phyloP scores from a whole-genome alignment of 2,329 filamentous ascomycete genomes.

The Hypoxylon sp. region DNA sequence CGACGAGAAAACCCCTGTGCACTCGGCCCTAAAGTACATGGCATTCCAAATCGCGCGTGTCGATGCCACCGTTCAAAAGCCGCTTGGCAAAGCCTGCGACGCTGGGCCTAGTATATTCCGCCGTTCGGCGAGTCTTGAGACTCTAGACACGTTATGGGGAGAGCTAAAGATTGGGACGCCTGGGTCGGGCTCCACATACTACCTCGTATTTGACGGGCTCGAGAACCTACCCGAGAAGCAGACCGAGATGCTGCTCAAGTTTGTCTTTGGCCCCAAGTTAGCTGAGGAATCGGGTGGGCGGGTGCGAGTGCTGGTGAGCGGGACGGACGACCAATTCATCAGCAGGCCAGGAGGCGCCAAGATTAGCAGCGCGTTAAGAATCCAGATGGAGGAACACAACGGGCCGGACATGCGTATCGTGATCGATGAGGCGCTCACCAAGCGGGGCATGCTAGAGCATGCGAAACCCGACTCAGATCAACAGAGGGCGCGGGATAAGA shows the following conservation, averaged over 20 bases:
- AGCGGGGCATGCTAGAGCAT: conserved; percentile 38
- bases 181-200: conserved; percentile 42
- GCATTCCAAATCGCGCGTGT: conserved; percentile 51
- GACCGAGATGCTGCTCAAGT: conserved; percentile 35
- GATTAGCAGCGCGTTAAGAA: conserved; percentile 17
- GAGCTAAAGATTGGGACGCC: conserved; percentile 44
- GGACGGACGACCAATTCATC: conserved; percentile 33
- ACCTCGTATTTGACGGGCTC: conserved; percentile 49
- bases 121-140: conserved; percentile 24
- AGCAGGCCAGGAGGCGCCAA: background rate
- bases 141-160: conserved; percentile 39
- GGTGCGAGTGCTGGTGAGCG: conserved; percentile 46
- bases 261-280: conserved; percentile 33
- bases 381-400: conserved; percentile 44
- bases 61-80: conserved; percentile 44
- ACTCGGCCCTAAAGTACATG: conserved; percentile 49
- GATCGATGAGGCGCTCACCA: conserved; percentile 42
- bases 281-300: conserved; percentile 27
- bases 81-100: conserved; percentile 46
- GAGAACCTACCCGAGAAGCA: conserved; percentile 45
- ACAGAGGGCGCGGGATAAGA: conserved; percentile 41
- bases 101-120: conserved; percentile 26
- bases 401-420: conserved; percentile 45
- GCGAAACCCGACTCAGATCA: conserved; percentile 43
- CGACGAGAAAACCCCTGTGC: conserved; percentile 44